Percentiles rank a stretch among this genome's conserved stretches.
These are phyloP conservation scores for Saururus chinensis DNA, from an alignment of 164 flowering plant genomes.

Conservation along the genomic window DNA sequence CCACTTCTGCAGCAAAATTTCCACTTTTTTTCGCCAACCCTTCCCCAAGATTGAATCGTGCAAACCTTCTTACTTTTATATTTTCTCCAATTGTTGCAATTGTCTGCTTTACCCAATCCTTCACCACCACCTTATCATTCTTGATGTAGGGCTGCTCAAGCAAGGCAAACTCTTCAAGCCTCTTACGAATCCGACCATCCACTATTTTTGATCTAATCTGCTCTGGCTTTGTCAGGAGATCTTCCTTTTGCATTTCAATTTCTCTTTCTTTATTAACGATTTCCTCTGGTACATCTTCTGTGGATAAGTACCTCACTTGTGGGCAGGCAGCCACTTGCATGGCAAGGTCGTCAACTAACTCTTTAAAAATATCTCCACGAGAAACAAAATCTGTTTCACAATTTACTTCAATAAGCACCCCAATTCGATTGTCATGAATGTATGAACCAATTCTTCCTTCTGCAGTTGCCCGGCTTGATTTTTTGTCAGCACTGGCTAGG, in stretches of 20 bases:
- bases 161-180: slow-evolving; percentile 81
- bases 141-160: slow-evolving; percentile 93
- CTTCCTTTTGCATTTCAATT: slow-evolving; percentile 94
- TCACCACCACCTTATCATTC: slow-evolving; percentile 73
- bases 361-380: slow-evolving; percentile 92
- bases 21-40: slow-evolving; percentile 92
- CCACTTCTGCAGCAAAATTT: slow-evolving; percentile 98
- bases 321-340: slow-evolving; percentile 99
- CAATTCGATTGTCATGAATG: slow-evolving; percentile 86
- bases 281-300: slow-evolving; percentile 77
- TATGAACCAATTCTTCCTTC: slow-evolving; percentile 96
- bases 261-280: slow-evolving; percentile 71
- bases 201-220: slow-evolving; percentile 80
- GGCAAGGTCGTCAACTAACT: slow-evolving; percentile 94
- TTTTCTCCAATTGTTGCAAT: slow-evolving; percentile 97
- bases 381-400: slow-evolving; percentile 99
- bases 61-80: slow-evolving; percentile 85
- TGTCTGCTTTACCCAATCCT: slow-evolving; percentile 86
- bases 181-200: slow-evolving; percentile 75
- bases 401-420: slow-evolving; percentile 87
- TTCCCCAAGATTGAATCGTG: slow-evolving; percentile 84
- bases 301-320: slow-evolving; percentile 65
- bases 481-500: slow-evolving; percentile 94
- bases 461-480: slow-evolving; percentile 81
- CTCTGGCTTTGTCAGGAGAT: slow-evolving; percentile 81